These are phyloP conservation scores for Trichoderma reesei DNA, from an alignment of 495 filamentous ascomycete genomes.

Conservation along the genomic window DNA sequence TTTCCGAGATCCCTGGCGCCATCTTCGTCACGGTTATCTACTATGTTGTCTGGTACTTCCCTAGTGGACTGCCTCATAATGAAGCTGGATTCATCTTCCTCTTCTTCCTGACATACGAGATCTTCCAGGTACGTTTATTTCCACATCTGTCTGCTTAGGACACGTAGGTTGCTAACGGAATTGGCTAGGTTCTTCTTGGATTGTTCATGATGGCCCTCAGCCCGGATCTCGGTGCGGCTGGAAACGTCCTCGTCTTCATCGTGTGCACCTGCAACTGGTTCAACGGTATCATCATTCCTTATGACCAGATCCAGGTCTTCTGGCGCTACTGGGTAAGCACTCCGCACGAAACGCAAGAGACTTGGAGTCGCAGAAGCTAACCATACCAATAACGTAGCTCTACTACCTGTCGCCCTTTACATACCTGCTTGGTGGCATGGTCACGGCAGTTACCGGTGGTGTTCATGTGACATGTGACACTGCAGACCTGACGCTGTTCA, in stretches of 20 bases:
- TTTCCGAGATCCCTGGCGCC: conserved; percentile 67
- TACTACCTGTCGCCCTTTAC: no score
- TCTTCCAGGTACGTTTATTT: conserved; percentile 32
- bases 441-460: no score
- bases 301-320: conserved; percentile 51
- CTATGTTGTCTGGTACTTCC: conserved; percentile 71
- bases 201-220: conserved; percentile 40
- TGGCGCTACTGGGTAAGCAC: conserved; percentile 61
- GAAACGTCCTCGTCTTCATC: conserved; percentile 69
- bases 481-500: no score
- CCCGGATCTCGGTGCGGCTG: conserved; percentile 55
- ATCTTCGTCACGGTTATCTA: conserved; percentile 57
- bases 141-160: no score
- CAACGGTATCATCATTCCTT: conserved; percentile 63
- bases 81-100: conserved; percentile 75
- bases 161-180: no score
- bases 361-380: no score
- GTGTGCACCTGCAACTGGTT: conserved; percentile 52
- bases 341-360: no score
- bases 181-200: no score
- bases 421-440: no score
- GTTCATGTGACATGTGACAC: no score
- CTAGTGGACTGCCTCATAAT: conserved; percentile 59
- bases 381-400: no score
- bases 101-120: conserved; percentile 72